Evolutionary conservation across 805 yeast species (phyloP).

Genomic region (Myxozyma kluyveri): DNA sequence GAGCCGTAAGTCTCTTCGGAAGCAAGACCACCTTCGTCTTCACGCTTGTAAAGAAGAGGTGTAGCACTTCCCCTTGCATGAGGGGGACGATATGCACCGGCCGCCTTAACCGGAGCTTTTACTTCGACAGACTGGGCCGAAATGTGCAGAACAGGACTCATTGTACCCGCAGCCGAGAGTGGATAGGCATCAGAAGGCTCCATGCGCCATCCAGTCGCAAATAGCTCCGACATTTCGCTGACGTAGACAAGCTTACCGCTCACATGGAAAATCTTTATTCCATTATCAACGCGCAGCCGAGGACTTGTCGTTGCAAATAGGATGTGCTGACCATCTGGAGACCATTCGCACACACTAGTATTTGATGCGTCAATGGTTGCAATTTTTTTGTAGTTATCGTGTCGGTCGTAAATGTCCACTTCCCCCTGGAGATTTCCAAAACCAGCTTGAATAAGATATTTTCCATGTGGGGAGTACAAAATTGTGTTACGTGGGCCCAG

Average conservation of each 20-base stretch:
- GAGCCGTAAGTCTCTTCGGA: constrained; percentile 25
- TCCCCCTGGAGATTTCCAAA: constrained; percentile 97
- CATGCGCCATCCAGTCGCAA: constrained; percentile 82
- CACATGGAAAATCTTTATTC: constrained; percentile 90
- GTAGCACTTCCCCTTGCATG: constrained; percentile 64
- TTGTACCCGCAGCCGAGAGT: constrained; percentile 44
- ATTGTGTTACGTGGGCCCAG: constrained; percentile 87
- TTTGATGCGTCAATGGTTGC: constrained; percentile 86
- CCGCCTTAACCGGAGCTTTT: constrained; percentile 52
- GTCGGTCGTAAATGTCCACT: constrained; percentile 91
- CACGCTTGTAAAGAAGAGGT: constrained; percentile 34
- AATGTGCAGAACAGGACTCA: constrained; percentile 58
- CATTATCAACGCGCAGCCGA: constrained; percentile 93
- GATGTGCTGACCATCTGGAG: constrained; percentile 91
- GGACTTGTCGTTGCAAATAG: constrained; percentile 97
- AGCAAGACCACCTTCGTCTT: constrained; percentile 30
- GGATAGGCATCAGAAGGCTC: constrained; percentile 51
- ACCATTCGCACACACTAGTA: constrained; percentile 96
- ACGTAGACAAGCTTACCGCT: constrained; percentile 75
- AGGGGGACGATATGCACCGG: constrained; percentile 96
- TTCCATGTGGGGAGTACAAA: constrained; percentile 89
- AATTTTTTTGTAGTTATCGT: constrained; percentile 74
- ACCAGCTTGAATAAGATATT: constrained; percentile 89
- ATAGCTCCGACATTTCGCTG: constrained; percentile 78
- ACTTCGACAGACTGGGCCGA: constrained; percentile 56